Evolutionary conservation across 2,329 filamentous ascomycete genomes (phyloP), one percentile per base, ranked within the genome.

Genomic region (Fusarium zealandicum): DNA sequence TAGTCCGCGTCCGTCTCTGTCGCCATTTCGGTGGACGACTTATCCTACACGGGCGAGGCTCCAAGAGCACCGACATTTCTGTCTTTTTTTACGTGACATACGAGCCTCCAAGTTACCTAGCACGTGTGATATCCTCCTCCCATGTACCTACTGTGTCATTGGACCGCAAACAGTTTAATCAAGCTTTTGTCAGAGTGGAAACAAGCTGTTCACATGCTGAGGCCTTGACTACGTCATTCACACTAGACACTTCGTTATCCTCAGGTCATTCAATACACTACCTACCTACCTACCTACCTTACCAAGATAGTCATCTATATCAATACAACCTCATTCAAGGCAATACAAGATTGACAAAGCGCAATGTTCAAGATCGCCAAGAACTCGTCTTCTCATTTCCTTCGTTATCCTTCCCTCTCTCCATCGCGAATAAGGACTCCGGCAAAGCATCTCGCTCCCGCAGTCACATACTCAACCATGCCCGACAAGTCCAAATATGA

Each of bases 1-100:
- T 81, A 81, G 79, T 81, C 79, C 79, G 68, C 71, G 78, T 72
- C 78, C 72, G 75, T 76, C 71, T 73, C 51, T 54, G 49, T 32
- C 55, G 22, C 45, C 56, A 46, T 40, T 61, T 63, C 54, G 55
- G 64, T 57, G 59, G 36, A 28, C 27, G 42, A 57, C 51, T 51
- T 41, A 17, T 65, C 48, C 69, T 63, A 80, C 78, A 72, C 73
- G 74, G 77, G 77, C 76, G 78, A 75, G 79, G 79, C 79, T 81
- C 79, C 79, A 62, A 70, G 77, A 69, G 78, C 69, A 77, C 78
- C 79, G 62, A 80, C 75, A 80, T 78, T 51, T 30, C n/a, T 27
- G 7, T 9, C 14, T 5, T 37, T 13, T 28, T 22, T 41, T 17
- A 17, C 32, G 13, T 35, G 6, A 33, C 5, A 14, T 13, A 25